A percentile compares a stretch with the other conserved stretches of the same genome.
phyloP scores from a whole-genome alignment of 2,329 filamentous ascomycete genomes.

The Magnaporthiopsis rhizophila region DNA sequence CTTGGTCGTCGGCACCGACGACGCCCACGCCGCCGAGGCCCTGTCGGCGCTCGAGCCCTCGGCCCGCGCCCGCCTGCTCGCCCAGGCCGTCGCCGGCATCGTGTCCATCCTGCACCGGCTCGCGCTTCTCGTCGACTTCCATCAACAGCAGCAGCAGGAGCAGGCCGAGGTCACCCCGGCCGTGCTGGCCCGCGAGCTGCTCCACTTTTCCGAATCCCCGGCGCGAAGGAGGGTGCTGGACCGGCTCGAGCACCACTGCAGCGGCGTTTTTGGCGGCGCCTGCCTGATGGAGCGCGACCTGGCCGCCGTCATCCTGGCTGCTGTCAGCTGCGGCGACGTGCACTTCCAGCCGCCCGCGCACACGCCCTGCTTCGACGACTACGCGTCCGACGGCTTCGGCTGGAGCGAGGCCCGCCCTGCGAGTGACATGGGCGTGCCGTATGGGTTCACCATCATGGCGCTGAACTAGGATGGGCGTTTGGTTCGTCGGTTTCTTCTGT shows the following conservation, averaged over 20 bases:
- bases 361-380: slow-evolving; percentile 17
- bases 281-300: slow-evolving; percentile 26
- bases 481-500: not conserved
- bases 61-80: slow-evolving; percentile 24
- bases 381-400: slow-evolving; percentile 18
- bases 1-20: slow-evolving; percentile 21
- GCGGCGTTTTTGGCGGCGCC: slow-evolving; percentile 18
- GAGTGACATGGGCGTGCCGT: slow-evolving; percentile 28
- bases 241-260: slow-evolving; percentile 20
- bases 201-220: slow-evolving; percentile 21
- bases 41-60: slow-evolving; percentile 22
- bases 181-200: slow-evolving; percentile 21
- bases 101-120: slow-evolving; percentile 22
- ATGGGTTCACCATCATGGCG: slow-evolving; percentile 29
- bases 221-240: slow-evolving; percentile 22
- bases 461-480: slow-evolving; percentile 21
- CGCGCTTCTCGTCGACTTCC: slow-evolving; percentile 7
- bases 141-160: no score
- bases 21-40: slow-evolving; percentile 16
- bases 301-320: slow-evolving; percentile 22
- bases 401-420: slow-evolving; percentile 21
- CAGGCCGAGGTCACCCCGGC: slow-evolving; percentile 13
- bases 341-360: slow-evolving; percentile 11
- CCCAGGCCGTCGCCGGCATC: slow-evolving; percentile 27
- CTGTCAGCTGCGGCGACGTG: slow-evolving; percentile 18